phyloP scores from a whole-genome alignment of 306 rosid species.

The cucumber (Cucumis sativus) region DNA sequence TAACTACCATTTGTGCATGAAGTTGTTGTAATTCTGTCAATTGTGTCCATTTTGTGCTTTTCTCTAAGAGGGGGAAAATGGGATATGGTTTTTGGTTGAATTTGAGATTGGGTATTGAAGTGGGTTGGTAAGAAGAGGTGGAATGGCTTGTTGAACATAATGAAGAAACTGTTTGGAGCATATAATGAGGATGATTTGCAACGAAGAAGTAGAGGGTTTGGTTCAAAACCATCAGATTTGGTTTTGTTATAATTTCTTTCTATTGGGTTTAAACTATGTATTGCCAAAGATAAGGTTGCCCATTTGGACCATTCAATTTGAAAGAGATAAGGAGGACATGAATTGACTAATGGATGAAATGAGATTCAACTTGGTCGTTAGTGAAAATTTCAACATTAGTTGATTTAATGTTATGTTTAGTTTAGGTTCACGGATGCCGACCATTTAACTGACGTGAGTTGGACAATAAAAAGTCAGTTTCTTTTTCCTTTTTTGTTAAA shows the following conservation, averaged over 20 bases:
- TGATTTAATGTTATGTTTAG: not conserved
- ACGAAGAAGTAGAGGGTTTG: not conserved
- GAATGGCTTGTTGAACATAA: not conserved
- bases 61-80: slow-evolving; percentile 1
- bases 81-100: not conserved
- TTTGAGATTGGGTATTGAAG: not conserved
- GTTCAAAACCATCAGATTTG: not conserved
- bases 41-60: slow-evolving; percentile 11
- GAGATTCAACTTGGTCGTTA: not conserved
- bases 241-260: not conserved
- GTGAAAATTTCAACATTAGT: not conserved
- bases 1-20: slow-evolving; percentile 11
- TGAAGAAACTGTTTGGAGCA: not conserved
- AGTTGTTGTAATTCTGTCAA: slow-evolving; percentile 6
- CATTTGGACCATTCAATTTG: not conserved
- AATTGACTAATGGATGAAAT: not conserved
- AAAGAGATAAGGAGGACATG: not conserved
- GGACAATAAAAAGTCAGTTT: not conserved
- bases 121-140: not conserved
- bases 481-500: not conserved
- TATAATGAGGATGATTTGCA: not conserved
- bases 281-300: slow-evolving; percentile 1
- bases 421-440: not conserved
- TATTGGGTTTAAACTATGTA: not conserved
- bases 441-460: not conserved